phyloP scores from a whole-genome alignment of 441 rosid genomes.

The Syzygium malaccense region DNA sequence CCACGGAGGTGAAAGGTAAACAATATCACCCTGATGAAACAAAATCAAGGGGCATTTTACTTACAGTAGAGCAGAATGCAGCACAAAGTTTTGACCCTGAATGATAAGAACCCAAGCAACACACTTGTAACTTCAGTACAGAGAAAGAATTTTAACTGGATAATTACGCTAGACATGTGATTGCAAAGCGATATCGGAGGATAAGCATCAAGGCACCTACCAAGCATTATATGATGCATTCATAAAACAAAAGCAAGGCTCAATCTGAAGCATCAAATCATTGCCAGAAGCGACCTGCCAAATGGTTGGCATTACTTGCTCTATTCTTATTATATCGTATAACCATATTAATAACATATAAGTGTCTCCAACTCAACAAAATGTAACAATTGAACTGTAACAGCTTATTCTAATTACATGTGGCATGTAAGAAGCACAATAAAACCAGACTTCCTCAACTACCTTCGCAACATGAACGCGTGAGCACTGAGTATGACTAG shows the following conservation, averaged over 20 bases:
- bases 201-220: not conserved
- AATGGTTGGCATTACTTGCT: not conserved
- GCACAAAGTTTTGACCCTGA: not conserved
- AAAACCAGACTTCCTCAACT: not conserved
- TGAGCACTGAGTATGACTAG: not conserved
- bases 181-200: not conserved
- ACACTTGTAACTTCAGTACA: not conserved
- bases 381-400: not conserved
- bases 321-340: not conserved
- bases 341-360: not conserved
- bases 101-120: not conserved
- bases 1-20: constrained; percentile 44
- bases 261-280: not conserved
- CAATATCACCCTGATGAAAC: constrained; percentile 22
- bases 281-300: not conserved
- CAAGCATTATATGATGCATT: not conserved
- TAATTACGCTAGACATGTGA: not conserved
- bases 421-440: not conserved
- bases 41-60: not conserved
- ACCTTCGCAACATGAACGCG: not conserved
- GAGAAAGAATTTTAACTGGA: not conserved
- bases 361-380: not conserved
- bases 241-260: not conserved
- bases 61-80: not conserved
- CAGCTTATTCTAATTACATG: not conserved